Percentiles rank a stretch among this genome's conserved stretches.
Evolutionary conservation across 1,284 basidiomycete genomes (phyloP).

Genomic region (Pascua guehoae): DNA sequence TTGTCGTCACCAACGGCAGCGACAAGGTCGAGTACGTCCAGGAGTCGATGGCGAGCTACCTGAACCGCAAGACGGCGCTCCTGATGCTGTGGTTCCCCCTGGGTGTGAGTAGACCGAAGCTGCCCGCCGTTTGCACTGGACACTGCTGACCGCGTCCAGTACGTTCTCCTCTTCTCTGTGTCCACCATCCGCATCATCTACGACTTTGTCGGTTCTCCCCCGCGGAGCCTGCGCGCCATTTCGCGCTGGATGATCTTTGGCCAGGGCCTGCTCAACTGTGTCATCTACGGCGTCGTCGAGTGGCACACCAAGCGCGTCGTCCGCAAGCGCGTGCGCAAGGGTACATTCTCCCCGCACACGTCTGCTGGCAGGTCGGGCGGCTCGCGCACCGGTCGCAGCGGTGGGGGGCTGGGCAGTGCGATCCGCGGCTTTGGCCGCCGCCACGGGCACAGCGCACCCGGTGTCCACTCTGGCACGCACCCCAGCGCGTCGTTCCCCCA

Average conservation of each 20-base stretch:
- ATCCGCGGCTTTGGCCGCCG: not conserved
- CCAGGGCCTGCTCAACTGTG: constrained; percentile 46
- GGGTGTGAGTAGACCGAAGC: constrained; percentile 33
- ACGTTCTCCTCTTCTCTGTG: constrained; percentile 48
- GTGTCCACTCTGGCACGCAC: not conserved
- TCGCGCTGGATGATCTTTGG: constrained; percentile 50
- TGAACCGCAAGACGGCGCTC: constrained; percentile 49
- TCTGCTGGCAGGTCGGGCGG: not conserved
- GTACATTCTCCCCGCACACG: constrained; percentile 23
- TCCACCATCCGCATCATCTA: constrained; percentile 49
- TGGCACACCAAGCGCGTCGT: constrained; percentile 46
- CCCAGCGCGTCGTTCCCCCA: not conserved
- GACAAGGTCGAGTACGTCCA: constrained; percentile 40
- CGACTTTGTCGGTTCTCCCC: constrained; percentile 40
- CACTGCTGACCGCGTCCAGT: constrained; percentile 16
- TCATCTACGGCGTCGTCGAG: constrained; percentile 51
- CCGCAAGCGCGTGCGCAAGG: constrained; percentile 33
- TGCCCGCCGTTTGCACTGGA: too few relatives aligned
- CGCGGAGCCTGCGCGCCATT: constrained; percentile 39
- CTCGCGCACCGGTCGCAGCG: not conserved
- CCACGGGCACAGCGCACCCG: not conserved
- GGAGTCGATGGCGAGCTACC: constrained; percentile 47
- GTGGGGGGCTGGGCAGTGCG: not conserved
- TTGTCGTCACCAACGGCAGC: constrained; percentile 21
- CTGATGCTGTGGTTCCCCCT: constrained; percentile 50